Evolutionary conservation across 495 filamentous ascomycete genomes (phyloP).

Genomic region (Aspergillus funiculosus): DNA sequence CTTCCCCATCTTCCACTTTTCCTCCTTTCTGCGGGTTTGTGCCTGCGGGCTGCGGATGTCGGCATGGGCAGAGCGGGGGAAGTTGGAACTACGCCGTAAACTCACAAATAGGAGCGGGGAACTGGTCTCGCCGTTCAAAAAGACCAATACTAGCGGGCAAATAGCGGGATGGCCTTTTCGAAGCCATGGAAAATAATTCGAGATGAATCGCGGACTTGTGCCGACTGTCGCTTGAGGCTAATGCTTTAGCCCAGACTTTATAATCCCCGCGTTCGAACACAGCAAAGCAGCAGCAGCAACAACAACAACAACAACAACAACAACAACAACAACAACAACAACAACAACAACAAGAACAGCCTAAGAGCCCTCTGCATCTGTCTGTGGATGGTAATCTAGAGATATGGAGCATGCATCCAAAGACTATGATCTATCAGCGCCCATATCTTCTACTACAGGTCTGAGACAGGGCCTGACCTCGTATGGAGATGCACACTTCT

Average conservation of each 20-base stretch:
- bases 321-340: too few relatives aligned
- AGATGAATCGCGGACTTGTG: conserved; percentile 6
- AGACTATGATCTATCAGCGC: conserved; percentile 52
- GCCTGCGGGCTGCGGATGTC: too few relatives aligned
- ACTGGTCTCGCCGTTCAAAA: neutral
- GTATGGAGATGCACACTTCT: conserved; percentile 67
- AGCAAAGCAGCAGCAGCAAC: neutral
- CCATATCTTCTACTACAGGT: conserved; percentile 45
- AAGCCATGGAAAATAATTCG: conserved; percentile 16
- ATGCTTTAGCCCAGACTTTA: conserved; percentile 2
- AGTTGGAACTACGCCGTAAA: too few relatives aligned
- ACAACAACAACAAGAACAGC: too few relatives aligned
- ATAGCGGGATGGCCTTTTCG: neutral
- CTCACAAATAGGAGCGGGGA: too few relatives aligned
- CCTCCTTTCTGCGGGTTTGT: too few relatives aligned
- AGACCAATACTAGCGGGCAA: neutral
- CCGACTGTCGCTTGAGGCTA: conserved; percentile 7
- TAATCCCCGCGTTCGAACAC: conserved; percentile 1
- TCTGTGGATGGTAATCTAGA: neutral
- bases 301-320: too few relatives aligned
- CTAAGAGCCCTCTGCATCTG: too few relatives aligned
- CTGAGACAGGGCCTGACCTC: conserved; percentile 56
- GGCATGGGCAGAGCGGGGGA: too few relatives aligned
- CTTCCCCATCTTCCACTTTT: too few relatives aligned
- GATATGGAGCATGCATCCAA: neutral